Evolutionary conservation across 352 stramenopile genomes (phyloP).

Genomic region (Phytophthora cryptogea): DNA sequence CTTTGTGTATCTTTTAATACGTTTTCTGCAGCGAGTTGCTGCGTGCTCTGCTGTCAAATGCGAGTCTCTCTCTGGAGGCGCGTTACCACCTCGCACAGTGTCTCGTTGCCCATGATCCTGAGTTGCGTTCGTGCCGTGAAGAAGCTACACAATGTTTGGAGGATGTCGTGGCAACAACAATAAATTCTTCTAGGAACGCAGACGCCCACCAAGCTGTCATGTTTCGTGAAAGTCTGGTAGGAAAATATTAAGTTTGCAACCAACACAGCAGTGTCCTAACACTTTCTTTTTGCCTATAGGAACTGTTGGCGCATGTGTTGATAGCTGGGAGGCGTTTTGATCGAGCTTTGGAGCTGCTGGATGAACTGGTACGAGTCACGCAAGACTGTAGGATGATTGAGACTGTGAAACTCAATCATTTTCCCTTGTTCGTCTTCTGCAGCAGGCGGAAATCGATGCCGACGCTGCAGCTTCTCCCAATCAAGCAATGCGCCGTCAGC

Average conservation of each 20-base stretch:
- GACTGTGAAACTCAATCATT: background rate
- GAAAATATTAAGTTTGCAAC: background rate
- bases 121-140: constrained; percentile 23
- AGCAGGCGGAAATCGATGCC: constrained; percentile 10
- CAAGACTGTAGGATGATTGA: background rate
- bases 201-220: constrained; percentile 23
- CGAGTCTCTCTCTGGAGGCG: constrained; percentile 34
- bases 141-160: constrained; percentile 42
- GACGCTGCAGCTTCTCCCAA: background rate
- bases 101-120: constrained; percentile 41
- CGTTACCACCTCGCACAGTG: constrained; percentile 53
- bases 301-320: constrained; percentile 52
- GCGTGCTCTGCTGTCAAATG: constrained; percentile 23
- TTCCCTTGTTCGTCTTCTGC: background rate
- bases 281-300: constrained; percentile 20
- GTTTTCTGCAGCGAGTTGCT: constrained; percentile 27
- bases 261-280: background rate
- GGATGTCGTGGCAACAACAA: constrained; percentile 20
- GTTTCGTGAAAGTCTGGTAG: constrained; percentile 38
- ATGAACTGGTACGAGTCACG: constrained; percentile 20
- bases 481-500: constrained; percentile 9
- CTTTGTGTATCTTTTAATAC: background rate
- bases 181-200: constrained; percentile 8
- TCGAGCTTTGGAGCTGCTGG: constrained; percentile 30
- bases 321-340: constrained; percentile 28